Conservation (phyloP, 495 filamentous ascomycete species). For the Penicillium turbatum region DNA sequence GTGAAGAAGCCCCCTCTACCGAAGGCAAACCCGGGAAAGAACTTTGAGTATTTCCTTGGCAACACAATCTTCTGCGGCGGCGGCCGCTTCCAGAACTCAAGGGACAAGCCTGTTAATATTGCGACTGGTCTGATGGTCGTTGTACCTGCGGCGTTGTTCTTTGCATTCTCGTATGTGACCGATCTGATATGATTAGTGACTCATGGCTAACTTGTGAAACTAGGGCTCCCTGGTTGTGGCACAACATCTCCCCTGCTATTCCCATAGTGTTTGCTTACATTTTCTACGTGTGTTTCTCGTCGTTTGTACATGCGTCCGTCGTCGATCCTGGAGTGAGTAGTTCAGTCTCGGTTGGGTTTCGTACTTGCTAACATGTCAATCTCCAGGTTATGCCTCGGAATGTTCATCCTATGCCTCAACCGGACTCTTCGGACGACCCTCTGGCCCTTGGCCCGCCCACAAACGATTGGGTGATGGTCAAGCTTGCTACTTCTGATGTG, state of each 20-base stretch:
- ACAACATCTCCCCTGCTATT: slow-evolving; percentile 84
- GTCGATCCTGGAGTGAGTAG: slow-evolving; percentile 84
- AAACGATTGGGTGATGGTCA: slow-evolving; percentile 87
- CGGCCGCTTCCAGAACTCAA: slow-evolving; percentile 82
- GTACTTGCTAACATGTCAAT: slow-evolving; percentile 12
- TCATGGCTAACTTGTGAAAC: slow-evolving; percentile 7
- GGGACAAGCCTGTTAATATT: slow-evolving; percentile 87
- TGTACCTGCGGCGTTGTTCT: slow-evolving; percentile 75
- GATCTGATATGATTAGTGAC: neutral
- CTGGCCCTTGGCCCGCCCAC: slow-evolving; percentile 74
- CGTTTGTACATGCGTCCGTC: slow-evolving; percentile 85
- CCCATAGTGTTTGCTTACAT: slow-evolving; percentile 88
- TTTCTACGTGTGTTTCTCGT: slow-evolving; percentile 84
- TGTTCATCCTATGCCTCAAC: slow-evolving; percentile 59
- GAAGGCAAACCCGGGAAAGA: slow-evolving; percentile 55
- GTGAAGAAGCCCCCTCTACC: slow-evolving; percentile 25
- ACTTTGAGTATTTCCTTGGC: slow-evolving; percentile 87
- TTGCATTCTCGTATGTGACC: slow-evolving; percentile 65
- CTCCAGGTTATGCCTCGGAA: slow-evolving; percentile 79
- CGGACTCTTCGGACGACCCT: slow-evolving; percentile 64
- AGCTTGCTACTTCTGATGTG: slow-evolving; percentile 63
- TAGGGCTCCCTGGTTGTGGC: slow-evolving; percentile 83
- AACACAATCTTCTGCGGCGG: slow-evolving; percentile 86
- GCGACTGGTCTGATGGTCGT: slow-evolving; percentile 75
- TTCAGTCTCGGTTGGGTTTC: slow-evolving; percentile 11